Evolutionary conservation across 139 green algal species (phyloP), one percentile per base, ranked within the genome.

Genomic region (Choricystis sp.): DNA sequence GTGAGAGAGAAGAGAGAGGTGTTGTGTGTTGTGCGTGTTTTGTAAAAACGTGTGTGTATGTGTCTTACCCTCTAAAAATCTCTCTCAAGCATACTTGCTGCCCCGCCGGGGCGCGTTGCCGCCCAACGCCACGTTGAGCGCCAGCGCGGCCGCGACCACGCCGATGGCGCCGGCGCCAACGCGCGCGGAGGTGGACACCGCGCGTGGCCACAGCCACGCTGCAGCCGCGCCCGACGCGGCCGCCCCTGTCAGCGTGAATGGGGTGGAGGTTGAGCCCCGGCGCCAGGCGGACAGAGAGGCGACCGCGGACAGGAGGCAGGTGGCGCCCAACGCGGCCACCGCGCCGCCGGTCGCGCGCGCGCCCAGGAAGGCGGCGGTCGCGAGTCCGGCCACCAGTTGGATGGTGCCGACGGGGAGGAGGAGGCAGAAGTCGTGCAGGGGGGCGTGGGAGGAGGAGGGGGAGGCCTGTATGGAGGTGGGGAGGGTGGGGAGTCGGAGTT

Each of bases 341-440:
- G 61, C 55, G 9, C 68, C 28, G 3, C 69, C 56, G 0, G 64
- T 61, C 1, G 63, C 65, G 4, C 77, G 77, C 3, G 49, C 68
- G 19, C 27, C 26, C 27, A 62, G 58, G 26, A 62, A 27, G 26
- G 14, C n/a, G n/a, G n/a, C 25, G 1, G 29, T 63, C 3, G 78
- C 60, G 4, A 77, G 16, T 3, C 77, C 80, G 25, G 60, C 75
- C 2, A 78, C 20, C 3, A 76, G 2, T 1, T 79, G 31, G 22
- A 81, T 64, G 0, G 26, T 59, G 29, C 78, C 74, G 56, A 81
- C 87, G 1, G 83, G 83, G 49, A 89, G 81, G 55, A 29, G 60
- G 80, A 89, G 86, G 74, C 83, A 89, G 62, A 89, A 89, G 65
- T 89, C 83, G 60, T 89, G 83, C 60, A 89, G 71, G 29, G 77